phyloP scores from a whole-genome alignment of 768 basidiomycete genomes.

The Suillus variegatus region DNA sequence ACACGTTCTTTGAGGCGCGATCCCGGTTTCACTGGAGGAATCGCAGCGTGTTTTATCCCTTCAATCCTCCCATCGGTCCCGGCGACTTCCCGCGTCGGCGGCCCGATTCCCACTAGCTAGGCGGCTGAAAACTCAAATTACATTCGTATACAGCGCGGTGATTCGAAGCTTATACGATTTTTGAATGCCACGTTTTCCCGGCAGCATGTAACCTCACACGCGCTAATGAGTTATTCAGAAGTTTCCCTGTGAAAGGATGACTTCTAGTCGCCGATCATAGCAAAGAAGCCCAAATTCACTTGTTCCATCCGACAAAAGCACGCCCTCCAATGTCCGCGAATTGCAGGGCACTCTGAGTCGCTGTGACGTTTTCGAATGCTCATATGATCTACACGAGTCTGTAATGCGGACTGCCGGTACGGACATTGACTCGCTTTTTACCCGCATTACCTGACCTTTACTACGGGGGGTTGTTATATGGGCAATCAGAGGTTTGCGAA shows the following conservation, averaged over 20 bases:
- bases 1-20: background rate
- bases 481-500: background rate
- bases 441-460: background rate
- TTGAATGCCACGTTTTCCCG: background rate
- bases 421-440: background rate
- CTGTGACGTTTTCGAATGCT: background rate
- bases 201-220: background rate
- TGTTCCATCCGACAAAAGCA: constrained; percentile 16
- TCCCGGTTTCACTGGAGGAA: background rate
- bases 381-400: background rate
- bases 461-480: background rate
- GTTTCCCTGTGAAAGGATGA: background rate
- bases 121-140: background rate
- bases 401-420: background rate
- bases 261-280: constrained; percentile 16
- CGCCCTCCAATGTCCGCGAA: constrained; percentile 23
- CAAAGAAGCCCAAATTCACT: constrained; percentile 12
- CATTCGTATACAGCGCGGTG: background rate
- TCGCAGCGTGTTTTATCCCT: background rate
- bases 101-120: background rate
- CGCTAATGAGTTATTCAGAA: background rate
- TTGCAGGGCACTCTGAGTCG: constrained; percentile 11
- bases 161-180: background rate
- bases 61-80: background rate
- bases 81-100: background rate